Evolutionary conservation across 306 rosid species (phyloP), one percentile per base, ranked within the genome.

Genomic region (Cucumis sativus): DNA sequence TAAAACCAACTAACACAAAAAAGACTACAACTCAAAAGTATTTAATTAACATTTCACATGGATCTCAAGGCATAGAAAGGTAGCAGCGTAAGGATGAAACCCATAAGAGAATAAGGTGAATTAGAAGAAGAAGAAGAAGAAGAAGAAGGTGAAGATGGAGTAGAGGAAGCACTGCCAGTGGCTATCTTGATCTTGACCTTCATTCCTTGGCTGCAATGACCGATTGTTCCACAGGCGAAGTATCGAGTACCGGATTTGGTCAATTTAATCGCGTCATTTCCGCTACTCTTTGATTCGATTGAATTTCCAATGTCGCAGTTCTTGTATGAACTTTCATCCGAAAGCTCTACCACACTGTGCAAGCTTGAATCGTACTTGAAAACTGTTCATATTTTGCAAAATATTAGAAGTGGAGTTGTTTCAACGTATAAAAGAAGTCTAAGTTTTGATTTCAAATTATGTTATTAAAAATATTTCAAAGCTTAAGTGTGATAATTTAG

Each of bases 181-280:
- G 21, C 83, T 16, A 71, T 69, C 17, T 73, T 80, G 55, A 95
- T 87, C 85, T 90, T 90, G 8, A 95, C 52, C 85, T 92, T 95
- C 98, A 92, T 92, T 80, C 98, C 98, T 67, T 87, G 93, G 45
- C 60, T 74, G 55, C 97, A 92, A 17, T 95, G 98, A 1, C 98
- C 96, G 1, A 76, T 76, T 6, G 98, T 95, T 21, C 98, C 97
- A 47, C 97, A 92, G 8, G 92, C 85, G 30, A 92, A 92, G 83
- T 87, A 88, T n/a, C 96, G 17, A 2, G 90, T 89, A 1, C 89
- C 88, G 0, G 86, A 30, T 80, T 89, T 91, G 82, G 39, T 86
- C 87, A 91, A 41, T 73, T 87, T 87, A 28, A 91, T 81, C 18
- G 60, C 84, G 51, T 89, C 90, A 33, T 77, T 83, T 18, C 97